These are phyloP conservation scores for Annulohypoxylon moriforme DNA, from an alignment of 495 filamentous ascomycete species.

Conservation along the genomic window DNA sequence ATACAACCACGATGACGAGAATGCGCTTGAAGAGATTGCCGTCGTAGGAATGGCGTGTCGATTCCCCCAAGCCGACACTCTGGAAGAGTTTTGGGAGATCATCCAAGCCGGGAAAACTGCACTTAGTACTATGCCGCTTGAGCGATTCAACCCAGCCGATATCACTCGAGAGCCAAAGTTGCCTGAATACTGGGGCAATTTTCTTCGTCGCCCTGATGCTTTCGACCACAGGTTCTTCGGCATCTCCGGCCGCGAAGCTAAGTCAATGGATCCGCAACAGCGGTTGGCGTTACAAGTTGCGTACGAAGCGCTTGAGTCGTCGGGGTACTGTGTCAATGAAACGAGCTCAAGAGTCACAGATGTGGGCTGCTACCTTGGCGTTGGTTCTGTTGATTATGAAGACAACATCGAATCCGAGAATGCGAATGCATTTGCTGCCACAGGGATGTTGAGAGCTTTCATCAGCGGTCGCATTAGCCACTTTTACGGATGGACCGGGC, in stretches of 20 bases:
- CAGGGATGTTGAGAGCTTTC: slow-evolving; percentile 38
- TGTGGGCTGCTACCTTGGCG: slow-evolving; percentile 49
- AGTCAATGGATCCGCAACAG: slow-evolving; percentile 59
- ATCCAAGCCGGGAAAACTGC: slow-evolving; percentile 6
- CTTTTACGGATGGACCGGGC: slow-evolving; percentile 63
- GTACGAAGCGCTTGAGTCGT: slow-evolving; percentile 59
- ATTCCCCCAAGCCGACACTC: slow-evolving; percentile 52
- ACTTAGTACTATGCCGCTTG: background rate
- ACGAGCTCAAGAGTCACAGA: background rate
- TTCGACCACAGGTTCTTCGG: slow-evolving; percentile 66
- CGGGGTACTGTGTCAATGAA: slow-evolving; percentile 16
- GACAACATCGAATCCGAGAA: slow-evolving; percentile 40
- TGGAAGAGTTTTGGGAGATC: slow-evolving; percentile 49
- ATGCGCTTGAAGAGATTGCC: slow-evolving; percentile 44
- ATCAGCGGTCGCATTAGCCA: slow-evolving; percentile 47
- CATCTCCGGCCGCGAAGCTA: slow-evolving; percentile 52
- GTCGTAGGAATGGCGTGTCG: slow-evolving; percentile 63
- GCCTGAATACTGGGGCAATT: slow-evolving; percentile 44
- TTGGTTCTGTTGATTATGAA: slow-evolving; percentile 30
- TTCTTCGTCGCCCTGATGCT: slow-evolving; percentile 34
- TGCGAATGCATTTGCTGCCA: slow-evolving; percentile 31
- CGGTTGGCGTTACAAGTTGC: slow-evolving; percentile 56
- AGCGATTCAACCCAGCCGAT: background rate
- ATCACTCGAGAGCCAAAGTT: slow-evolving; percentile 5
- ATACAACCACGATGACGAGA: background rate